Conservation (phyloP, 148 eudicot genomes). For the Rhododendron henanense region DNA sequence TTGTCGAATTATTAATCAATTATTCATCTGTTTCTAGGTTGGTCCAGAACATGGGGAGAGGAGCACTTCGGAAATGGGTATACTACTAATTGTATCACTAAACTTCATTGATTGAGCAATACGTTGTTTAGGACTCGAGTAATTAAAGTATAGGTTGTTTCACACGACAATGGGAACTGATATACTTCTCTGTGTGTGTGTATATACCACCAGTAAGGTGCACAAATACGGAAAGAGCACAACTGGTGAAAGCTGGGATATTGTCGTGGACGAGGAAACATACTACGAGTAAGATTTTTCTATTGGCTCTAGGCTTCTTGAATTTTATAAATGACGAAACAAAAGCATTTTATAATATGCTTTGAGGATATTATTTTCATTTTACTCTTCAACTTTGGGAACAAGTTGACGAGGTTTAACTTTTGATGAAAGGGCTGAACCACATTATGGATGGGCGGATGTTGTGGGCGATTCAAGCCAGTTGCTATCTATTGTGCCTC, state of each 20-base stretch:
- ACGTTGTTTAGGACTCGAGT: background rate
- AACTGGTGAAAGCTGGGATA: constrained; percentile 96
- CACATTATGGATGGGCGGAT: constrained; percentile 99
- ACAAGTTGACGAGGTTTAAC: background rate
- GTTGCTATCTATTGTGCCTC: constrained; percentile 74
- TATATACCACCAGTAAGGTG: constrained; percentile 55
- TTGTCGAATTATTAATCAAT: background rate
- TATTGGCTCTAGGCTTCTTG: background rate
- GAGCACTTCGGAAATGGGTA: constrained; percentile 99
- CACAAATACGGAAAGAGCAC: constrained; percentile 98
- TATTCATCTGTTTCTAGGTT: constrained; percentile 43
- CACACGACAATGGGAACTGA: background rate
- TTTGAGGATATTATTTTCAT: background rate
- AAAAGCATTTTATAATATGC: background rate
- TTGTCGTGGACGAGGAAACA: constrained; percentile 90
- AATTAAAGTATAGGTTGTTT: background rate
- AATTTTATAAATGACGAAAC: background rate
- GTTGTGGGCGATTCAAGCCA: constrained; percentile 93
- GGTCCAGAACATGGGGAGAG: constrained; percentile 99
- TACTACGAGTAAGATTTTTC: constrained; percentile 70
- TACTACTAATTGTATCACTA: constrained; percentile 1
- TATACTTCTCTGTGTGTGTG: background rate
- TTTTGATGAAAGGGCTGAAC: constrained; percentile 63
- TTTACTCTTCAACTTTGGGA: background rate
- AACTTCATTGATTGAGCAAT: background rate